These are phyloP conservation scores for Manihot esculenta DNA, from an alignment of 441 rosid species.

Conservation along the genomic window DNA sequence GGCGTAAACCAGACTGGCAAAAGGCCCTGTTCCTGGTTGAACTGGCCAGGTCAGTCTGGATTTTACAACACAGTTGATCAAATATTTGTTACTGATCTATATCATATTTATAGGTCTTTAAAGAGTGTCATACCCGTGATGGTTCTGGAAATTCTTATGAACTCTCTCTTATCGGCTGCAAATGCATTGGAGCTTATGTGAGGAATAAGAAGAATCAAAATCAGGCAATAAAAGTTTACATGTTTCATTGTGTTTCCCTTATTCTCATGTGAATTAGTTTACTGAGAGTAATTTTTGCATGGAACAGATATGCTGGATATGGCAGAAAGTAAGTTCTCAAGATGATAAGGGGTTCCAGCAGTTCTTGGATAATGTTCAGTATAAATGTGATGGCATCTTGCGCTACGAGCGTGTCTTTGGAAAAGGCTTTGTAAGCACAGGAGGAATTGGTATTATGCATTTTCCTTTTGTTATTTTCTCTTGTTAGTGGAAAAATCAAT, in stretches of 20 bases:
- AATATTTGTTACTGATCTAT: not conserved
- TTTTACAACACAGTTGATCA: too few relatives aligned
- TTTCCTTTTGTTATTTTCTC: not conserved
- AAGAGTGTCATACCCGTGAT: conserved; percentile 62
- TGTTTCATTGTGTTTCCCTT: conserved; percentile 9
- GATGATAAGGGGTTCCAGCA: conserved; percentile 91
- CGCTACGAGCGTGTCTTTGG: conserved; percentile 97
- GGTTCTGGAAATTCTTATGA: conserved; percentile 66
- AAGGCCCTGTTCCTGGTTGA: too few relatives aligned
- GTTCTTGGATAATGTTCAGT: conserved; percentile 93
- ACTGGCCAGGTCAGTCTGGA: too few relatives aligned
- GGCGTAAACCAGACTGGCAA: too few relatives aligned
- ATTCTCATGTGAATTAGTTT: conserved; percentile 17
- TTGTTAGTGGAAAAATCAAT: not conserved
- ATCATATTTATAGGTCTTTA: conserved; percentile 57
- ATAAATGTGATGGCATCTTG: conserved; percentile 75
- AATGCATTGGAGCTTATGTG: conserved; percentile 98
- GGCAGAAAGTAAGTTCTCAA: conserved; percentile 78
- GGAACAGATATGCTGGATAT: conserved; percentile 91
- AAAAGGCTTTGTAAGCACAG: conserved; percentile 92
- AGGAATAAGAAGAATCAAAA: conserved; percentile 91
- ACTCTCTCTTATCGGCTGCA: conserved; percentile 77
- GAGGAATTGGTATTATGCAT: conserved; percentile 70
- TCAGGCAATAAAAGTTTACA: conserved; percentile 52
- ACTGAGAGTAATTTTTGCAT: conserved; percentile 9